Base-by-base conservation (phyloP, 139 green algal genomes). In the Gonium pectorale region DNA sequence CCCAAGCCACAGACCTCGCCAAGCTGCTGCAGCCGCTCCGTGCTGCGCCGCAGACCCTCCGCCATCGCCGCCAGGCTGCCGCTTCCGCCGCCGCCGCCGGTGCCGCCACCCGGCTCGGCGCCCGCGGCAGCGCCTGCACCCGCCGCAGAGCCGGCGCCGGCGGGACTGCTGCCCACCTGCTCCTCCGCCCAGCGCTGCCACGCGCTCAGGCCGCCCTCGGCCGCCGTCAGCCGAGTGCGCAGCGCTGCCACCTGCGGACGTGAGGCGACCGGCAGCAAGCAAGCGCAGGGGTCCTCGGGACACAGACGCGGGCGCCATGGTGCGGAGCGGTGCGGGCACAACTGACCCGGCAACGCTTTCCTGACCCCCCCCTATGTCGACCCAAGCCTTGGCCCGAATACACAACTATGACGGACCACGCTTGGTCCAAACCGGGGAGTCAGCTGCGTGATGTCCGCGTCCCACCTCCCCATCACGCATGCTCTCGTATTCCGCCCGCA, bases 211-310 rank as follows among this genome's bases (percentile, higher is more conserved):
- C 35, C 75, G 11, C 21, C 60, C 43, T 83, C 75, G 5, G 38
- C 17, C 19, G 11, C n/a, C 41, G 46, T 27, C 59, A 44, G 60
- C 24, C 75, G 59, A 6, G 60, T 49, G 15, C 75, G 40, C 75
- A 83, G 59, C 15, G 62, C 75, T 3, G 41, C 44, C 6, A 83
- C 13, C 75, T 83, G 75, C 40, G 41, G n/a, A n/a, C 3, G 40
- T 5, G 59, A 13, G n/a, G n/a, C n/a, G n/a, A n/a, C n/a, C n/a
- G n/a, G n/a, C n/a, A n/a, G n/a, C n/a, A n/a, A n/a, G n/a, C n/a
- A n/a, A n/a, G n/a, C n/a, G n/a, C n/a, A 17, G 11, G 44, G 29
- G 33, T 33, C 40, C 21, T 3, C 4, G 51, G n/a, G 69, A 3
- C 11, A 2, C n/a, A 49, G n/a, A 38, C 67, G 38, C 26, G 38